Evolutionary conservation across 371 early-diverging fungal species (phyloP).

Genomic region (Actinomortierella wolfii): DNA sequence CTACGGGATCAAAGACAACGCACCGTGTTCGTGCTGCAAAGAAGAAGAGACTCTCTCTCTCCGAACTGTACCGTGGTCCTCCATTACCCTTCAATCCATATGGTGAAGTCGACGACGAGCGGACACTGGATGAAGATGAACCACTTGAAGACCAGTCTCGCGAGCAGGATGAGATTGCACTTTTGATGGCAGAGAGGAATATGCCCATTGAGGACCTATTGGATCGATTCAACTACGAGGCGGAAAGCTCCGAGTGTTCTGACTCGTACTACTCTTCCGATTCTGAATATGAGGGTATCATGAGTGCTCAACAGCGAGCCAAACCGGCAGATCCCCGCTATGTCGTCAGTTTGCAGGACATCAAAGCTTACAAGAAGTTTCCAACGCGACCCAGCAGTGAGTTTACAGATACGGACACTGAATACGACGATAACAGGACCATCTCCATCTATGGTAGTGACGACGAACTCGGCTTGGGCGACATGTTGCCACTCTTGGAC

Average conservation of each 20-base stretch:
- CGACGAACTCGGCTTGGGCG: conserved; percentile 40
- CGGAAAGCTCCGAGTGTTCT: conserved; percentile 41
- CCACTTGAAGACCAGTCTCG: conserved; percentile 23
- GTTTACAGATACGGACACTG: conserved; percentile 42
- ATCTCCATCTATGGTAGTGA: conserved; percentile 42
- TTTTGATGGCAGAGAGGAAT: conserved; percentile 42
- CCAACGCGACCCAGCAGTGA: conserved; percentile 44
- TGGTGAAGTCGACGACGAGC: conserved; percentile 51
- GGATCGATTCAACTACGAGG: conserved; percentile 40
- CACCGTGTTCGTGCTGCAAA: too few relatives aligned
- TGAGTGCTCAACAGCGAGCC: conserved; percentile 26
- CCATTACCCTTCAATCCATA: conserved; percentile 41
- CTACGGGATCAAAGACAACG: too few relatives aligned
- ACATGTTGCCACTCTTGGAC: conserved; percentile 33
- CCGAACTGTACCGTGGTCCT: conserved; percentile 30
- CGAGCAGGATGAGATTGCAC: conserved; percentile 44
- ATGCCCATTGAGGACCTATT: conserved; percentile 51
- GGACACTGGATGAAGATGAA: conserved; percentile 53
- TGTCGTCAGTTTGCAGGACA: conserved; percentile 42
- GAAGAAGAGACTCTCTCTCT: conserved; percentile 28
- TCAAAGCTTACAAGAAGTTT: conserved; percentile 25
- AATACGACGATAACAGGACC: conserved; percentile 42
- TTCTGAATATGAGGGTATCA: conserved; percentile 28
- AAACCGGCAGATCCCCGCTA: conserved; percentile 28
- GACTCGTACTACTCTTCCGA: conserved; percentile 42